Conservation (phyloP, 2,329 filamentous ascomycete genomes). For the Penicillium janthinellum region DNA sequence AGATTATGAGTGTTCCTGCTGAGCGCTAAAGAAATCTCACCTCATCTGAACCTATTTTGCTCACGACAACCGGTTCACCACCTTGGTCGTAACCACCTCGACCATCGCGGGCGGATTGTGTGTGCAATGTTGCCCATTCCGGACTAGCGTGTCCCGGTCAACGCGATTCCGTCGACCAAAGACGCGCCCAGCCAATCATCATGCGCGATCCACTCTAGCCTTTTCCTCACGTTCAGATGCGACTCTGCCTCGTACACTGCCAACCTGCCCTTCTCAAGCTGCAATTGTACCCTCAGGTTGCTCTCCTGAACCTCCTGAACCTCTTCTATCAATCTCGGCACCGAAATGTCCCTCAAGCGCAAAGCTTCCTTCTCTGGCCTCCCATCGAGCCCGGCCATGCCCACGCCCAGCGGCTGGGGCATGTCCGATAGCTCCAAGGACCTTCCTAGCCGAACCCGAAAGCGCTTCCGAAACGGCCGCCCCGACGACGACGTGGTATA, state of each 20-base stretch:
- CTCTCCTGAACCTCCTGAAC: background rate
- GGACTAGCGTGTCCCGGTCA: constrained; percentile 32
- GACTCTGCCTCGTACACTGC: constrained; percentile 9
- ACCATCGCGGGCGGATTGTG: background rate
- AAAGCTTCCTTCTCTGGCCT: constrained; percentile 57
- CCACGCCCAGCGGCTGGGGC: constrained; percentile 26
- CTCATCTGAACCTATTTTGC: background rate
- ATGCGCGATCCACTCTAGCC: constrained; percentile 16
- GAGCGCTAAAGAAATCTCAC: too few relatives aligned
- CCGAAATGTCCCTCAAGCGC: constrained; percentile 59
- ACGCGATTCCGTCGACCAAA: constrained; percentile 22
- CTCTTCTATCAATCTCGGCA: background rate
- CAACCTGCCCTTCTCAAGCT: background rate
- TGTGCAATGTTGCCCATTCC: constrained; percentile 30
- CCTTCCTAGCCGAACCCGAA: constrained; percentile 60
- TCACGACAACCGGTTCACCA: background rate
- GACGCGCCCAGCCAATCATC: constrained; percentile 23
- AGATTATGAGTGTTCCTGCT: background rate
- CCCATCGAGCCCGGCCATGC: constrained; percentile 32
- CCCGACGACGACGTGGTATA: constrained; percentile 59
- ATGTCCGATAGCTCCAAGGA: constrained; percentile 43
- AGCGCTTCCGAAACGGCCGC: constrained; percentile 60
- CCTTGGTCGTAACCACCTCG: background rate
- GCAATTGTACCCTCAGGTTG: background rate
- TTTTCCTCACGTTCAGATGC: constrained; percentile 14